These are phyloP conservation scores for Obba rivulosa DNA, from an alignment of 768 basidiomycete species.

Conservation along the genomic window DNA sequence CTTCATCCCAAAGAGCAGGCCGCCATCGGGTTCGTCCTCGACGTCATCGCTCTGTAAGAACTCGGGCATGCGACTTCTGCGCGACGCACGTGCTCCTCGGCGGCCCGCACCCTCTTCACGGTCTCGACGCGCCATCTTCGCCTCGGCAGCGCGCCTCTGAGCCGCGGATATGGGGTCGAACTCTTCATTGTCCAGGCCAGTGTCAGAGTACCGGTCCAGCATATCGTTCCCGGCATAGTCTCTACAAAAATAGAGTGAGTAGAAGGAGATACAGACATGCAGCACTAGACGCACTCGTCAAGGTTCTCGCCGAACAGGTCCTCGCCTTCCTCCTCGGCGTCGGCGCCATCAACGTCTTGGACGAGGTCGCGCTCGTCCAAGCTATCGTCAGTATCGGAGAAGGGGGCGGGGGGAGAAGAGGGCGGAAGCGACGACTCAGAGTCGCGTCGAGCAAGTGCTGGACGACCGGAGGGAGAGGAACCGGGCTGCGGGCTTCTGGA, in stretches of 20 bases:
- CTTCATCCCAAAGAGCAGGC: slow-evolving; percentile 67
- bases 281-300: slow-evolving; percentile 50
- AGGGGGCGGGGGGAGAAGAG: slow-evolving; percentile 44
- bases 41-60: slow-evolving; percentile 86
- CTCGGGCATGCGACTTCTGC: slow-evolving; percentile 76
- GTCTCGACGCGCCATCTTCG: slow-evolving; percentile 85
- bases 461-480: slow-evolving; percentile 42
- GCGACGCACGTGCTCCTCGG: slow-evolving; percentile 67
- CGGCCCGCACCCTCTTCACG: slow-evolving; percentile 61
- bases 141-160: slow-evolving; percentile 78
- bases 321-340: slow-evolving; percentile 80
- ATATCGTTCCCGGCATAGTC: slow-evolving; percentile 83
- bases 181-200: slow-evolving; percentile 80
- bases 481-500: slow-evolving; percentile 50
- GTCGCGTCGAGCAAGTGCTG: slow-evolving; percentile 44
- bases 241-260: slow-evolving; percentile 31
- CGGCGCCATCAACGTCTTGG: slow-evolving; percentile 84
- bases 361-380: slow-evolving; percentile 39
- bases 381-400: slow-evolving; percentile 44
- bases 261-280: neutral
- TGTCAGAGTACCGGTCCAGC: slow-evolving; percentile 84
- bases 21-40: slow-evolving; percentile 57
- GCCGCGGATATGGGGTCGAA: slow-evolving; percentile 61
- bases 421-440: slow-evolving; percentile 68
- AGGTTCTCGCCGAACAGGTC: slow-evolving; percentile 86